Evolutionary conservation across 1,284 basidiomycete genomes (phyloP).

Genomic region (Trametes pubescens): DNA sequence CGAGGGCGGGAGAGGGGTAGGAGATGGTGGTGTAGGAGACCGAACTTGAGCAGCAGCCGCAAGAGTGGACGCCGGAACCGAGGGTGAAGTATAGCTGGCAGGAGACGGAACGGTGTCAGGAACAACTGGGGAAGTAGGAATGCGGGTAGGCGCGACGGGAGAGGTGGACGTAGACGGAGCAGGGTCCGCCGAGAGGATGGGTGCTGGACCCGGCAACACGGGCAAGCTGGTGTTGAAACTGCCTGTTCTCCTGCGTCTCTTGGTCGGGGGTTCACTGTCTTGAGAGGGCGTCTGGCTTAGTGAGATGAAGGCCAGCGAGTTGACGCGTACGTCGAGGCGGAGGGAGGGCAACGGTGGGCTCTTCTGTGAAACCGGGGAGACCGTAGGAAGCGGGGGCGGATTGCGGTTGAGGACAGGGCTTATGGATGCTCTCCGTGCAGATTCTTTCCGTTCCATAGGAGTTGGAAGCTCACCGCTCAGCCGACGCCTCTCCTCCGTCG

Average conservation of each 20-base stretch:
- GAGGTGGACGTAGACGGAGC: background rate
- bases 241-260: conserved; percentile 31
- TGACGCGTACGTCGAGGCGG: conserved; percentile 28
- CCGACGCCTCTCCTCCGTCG: conserved; percentile 58
- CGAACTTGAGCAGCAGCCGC: background rate
- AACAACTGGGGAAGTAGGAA: background rate
- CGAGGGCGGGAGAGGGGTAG: background rate
- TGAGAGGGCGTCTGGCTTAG: conserved; percentile 18
- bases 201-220: background rate
- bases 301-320: conserved; percentile 28
- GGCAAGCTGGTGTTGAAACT: conserved; percentile 11
- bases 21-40: background rate
- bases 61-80: background rate
- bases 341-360: conserved; percentile 28
- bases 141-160: background rate
- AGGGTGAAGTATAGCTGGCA: background rate
- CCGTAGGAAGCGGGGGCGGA: conserved; percentile 20
- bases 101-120: background rate
- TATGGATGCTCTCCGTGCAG: conserved; percentile 30
- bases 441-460: conserved; percentile 22
- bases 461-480: conserved; percentile 45
- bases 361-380: conserved; percentile 26
- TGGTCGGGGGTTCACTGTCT: conserved; percentile 36
- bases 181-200: background rate
- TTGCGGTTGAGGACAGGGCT: conserved; percentile 39